Percentiles rank a stretch among this genome's conserved stretches.
Evolutionary conservation across 208 protist species (phyloP).

Genomic region (Crithidia mellificae): DNA sequence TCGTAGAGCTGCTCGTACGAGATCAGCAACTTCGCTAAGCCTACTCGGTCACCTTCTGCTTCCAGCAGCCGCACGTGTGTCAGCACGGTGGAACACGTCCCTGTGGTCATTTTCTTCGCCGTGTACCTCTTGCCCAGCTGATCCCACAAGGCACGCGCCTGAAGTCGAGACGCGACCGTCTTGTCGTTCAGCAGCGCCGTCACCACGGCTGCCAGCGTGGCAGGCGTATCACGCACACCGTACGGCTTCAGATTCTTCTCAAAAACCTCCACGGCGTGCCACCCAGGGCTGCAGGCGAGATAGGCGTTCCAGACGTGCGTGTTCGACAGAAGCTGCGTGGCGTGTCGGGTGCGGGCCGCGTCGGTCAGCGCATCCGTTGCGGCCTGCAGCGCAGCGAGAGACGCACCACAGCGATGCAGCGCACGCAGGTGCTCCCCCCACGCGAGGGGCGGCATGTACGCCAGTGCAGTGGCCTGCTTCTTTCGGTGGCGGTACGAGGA

Average conservation of each 20-base stretch:
- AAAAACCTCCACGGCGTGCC: constrained; percentile 64
- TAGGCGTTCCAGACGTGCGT: constrained; percentile 78
- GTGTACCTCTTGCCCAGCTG: constrained; percentile 23
- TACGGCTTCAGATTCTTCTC: constrained; percentile 51
- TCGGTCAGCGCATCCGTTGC: constrained; percentile 68
- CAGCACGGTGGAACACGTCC: constrained; percentile 37
- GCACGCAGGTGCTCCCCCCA: constrained; percentile 72
- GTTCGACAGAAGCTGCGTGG: constrained; percentile 42
- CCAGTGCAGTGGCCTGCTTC: not conserved
- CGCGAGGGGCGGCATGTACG: constrained; percentile 64
- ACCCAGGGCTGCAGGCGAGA: constrained; percentile 39
- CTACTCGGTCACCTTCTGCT: constrained; percentile 21
- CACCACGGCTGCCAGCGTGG: constrained; percentile 65
- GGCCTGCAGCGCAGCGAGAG: constrained; percentile 40
- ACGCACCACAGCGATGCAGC: constrained; percentile 54
- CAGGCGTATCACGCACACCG: constrained; percentile 48
- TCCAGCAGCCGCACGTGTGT: constrained; percentile 35
- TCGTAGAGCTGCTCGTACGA: constrained; percentile 50
- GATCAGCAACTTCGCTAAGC: constrained; percentile 25
- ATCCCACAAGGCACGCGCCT: constrained; percentile 41
- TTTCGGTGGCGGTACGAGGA: not conserved
- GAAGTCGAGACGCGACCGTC: constrained; percentile 4
- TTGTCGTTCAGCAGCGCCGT: constrained; percentile 36
- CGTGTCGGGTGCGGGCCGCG: constrained; percentile 39
- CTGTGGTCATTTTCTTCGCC: constrained; percentile 22